Evolutionary conservation across 2,329 filamentous ascomycete species (phyloP).

Genomic region (Ophiostoma piceae): DNA sequence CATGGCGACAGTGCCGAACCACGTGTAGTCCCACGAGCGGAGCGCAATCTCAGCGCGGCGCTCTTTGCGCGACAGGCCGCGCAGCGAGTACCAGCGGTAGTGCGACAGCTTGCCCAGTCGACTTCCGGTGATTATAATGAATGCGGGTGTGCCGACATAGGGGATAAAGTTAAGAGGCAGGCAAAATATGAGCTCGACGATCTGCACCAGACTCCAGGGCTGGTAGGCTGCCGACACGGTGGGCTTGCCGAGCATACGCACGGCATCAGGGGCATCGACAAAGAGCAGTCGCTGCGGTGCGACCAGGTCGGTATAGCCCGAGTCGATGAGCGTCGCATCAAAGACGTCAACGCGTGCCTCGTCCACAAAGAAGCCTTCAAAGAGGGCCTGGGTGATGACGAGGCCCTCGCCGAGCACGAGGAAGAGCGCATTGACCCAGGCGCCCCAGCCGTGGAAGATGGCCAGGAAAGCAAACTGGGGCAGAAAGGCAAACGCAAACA

Average conservation of each 20-base stretch:
- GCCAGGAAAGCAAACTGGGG: slow-evolving; percentile 85
- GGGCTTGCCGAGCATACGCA: slow-evolving; percentile 77
- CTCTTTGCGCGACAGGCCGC: slow-evolving; percentile 68
- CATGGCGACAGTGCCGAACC: slow-evolving; percentile 78
- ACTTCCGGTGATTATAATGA: slow-evolving; percentile 82
- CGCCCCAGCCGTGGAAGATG: slow-evolving; percentile 79
- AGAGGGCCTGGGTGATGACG: slow-evolving; percentile 63
- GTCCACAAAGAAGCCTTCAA: slow-evolving; percentile 77
- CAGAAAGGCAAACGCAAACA: slow-evolving; percentile 84
- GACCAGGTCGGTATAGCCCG: slow-evolving; percentile 65
- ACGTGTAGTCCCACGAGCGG: slow-evolving; percentile 77
- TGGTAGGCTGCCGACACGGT: slow-evolving; percentile 71
- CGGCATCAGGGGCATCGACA: slow-evolving; percentile 62
- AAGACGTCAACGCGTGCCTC: slow-evolving; percentile 76
- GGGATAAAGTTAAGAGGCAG: slow-evolving; percentile 85
- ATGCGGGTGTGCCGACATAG: slow-evolving; percentile 74
- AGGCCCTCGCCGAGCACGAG: slow-evolving; percentile 79
- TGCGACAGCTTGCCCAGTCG: slow-evolving; percentile 83
- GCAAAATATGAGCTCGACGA: slow-evolving; percentile 73
- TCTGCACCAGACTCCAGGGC: slow-evolving; percentile 87
- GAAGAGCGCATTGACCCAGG: slow-evolving; percentile 86
- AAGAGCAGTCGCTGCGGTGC: slow-evolving; percentile 60
- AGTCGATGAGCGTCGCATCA: slow-evolving; percentile 72
- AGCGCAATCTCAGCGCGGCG: slow-evolving; percentile 63
- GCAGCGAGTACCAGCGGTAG: slow-evolving; percentile 81